phyloP scores from a whole-genome alignment of 2,329 filamentous ascomycete species.

The Chaetothyriales sp. region DNA sequence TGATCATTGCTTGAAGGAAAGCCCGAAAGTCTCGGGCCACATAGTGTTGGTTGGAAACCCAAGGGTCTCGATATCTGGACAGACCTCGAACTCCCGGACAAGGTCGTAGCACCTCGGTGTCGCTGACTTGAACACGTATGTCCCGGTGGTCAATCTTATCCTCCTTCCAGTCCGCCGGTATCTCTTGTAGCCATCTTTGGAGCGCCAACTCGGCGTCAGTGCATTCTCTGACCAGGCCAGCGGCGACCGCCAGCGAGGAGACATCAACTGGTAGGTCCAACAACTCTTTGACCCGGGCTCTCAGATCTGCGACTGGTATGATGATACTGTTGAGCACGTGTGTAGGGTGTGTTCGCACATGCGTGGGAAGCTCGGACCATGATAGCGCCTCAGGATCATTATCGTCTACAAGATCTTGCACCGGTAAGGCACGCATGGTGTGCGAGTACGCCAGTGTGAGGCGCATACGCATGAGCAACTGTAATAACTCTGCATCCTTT shows the following conservation, averaged over 20 bases:
- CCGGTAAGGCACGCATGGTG: background rate
- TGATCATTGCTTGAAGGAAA: background rate
- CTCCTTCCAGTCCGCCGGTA: background rate
- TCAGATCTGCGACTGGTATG: background rate
- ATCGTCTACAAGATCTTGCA: background rate
- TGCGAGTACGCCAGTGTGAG: background rate
- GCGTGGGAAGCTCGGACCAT: background rate
- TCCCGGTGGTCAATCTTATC: background rate
- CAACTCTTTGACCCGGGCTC: background rate
- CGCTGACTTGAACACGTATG: background rate
- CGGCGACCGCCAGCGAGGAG: background rate
- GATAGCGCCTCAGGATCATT: background rate
- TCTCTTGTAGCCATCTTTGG: background rate
- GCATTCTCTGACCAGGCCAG: background rate
- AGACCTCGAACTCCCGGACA: background rate
- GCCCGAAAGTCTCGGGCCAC: background rate
- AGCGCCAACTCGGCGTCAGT: background rate
- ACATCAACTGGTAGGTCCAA: background rate
- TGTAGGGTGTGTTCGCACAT: background rate
- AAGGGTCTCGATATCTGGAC: background rate
- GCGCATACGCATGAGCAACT: background rate
- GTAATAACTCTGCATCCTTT: background rate
- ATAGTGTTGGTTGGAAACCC: background rate
- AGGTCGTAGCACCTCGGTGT: background rate
- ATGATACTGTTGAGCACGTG: background rate